A percentile compares a stretch with the other conserved stretches of the same genome.
Conservation (phyloP, 139 green algal genomes). For the Micractinium sp. region DNA sequence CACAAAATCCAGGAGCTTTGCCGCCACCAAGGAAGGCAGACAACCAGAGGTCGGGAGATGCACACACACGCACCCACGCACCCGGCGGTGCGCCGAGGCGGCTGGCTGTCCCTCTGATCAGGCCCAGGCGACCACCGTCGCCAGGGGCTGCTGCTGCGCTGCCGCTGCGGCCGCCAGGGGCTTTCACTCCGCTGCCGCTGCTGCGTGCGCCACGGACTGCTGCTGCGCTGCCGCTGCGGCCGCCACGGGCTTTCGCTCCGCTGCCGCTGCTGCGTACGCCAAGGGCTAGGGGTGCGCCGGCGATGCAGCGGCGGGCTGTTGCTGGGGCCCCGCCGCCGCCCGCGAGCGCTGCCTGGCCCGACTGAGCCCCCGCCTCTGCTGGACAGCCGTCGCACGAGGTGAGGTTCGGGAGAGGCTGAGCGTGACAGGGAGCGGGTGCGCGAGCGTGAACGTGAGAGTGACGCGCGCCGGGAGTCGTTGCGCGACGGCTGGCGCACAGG, state of each 20-base stretch:
- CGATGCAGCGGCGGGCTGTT: neutral
- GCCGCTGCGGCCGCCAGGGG: slow-evolving; percentile 12
- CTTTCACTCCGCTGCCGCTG: neutral
- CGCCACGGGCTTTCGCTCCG: neutral
- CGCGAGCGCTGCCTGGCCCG: neutral
- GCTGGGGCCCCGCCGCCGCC: slow-evolving; percentile 2
- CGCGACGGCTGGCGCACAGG: neutral
- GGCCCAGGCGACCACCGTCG: neutral
- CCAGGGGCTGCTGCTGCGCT: slow-evolving; percentile 24
- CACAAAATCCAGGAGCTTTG: neutral
- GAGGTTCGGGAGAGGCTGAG: neutral
- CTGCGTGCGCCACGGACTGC: slow-evolving; percentile 7
- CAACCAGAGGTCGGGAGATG: too few relatives aligned
- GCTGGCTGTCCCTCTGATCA: neutral
- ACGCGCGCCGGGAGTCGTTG: neutral
- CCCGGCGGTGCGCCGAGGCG: too few relatives aligned
- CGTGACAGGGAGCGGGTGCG: neutral
- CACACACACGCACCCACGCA: too few relatives aligned
- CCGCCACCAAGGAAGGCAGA: neutral
- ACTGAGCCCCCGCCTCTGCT: neutral
- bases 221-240: neutral
- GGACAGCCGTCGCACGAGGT: neutral
- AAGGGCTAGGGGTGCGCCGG: slow-evolving; percentile 5
- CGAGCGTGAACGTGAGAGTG: neutral
- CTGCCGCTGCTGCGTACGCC: slow-evolving; percentile 21